A percentile compares a stretch with the other conserved stretches of the same genome.
Conservation (phyloP, 2,329 filamentous ascomycete species). For the Domatiomyces catenatus region DNA sequence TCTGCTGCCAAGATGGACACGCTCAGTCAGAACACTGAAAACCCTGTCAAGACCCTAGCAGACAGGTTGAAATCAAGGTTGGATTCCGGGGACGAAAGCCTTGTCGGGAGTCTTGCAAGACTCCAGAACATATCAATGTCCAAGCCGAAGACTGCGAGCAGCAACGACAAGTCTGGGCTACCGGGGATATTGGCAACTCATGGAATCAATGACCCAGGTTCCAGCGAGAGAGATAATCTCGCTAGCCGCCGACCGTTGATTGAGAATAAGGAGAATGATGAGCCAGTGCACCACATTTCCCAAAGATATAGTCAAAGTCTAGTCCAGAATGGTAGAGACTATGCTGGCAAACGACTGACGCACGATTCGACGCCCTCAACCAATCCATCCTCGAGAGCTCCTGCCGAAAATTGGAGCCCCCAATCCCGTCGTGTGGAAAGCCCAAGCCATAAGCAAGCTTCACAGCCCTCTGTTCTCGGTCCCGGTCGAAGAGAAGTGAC, state of each 20-base stretch:
- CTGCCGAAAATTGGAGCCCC: slow-evolving; percentile 5
- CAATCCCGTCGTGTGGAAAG: slow-evolving; percentile 4
- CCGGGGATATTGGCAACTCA: neutral
- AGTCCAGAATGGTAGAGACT: neutral
- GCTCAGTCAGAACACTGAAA: neutral
- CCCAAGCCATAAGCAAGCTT: neutral
- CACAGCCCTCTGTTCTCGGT: neutral
- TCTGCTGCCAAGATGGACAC: neutral
- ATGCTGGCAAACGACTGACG: neutral
- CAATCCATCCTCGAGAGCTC: slow-evolving; percentile 4
- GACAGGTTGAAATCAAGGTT: neutral
- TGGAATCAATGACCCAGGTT: neutral
- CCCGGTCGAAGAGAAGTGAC: slow-evolving; percentile 2
- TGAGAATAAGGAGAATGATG: neutral
- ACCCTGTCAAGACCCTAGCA: neutral
- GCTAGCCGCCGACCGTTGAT: neutral
- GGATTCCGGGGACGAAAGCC: neutral
- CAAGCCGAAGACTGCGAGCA: neutral
- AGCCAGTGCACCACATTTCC: neutral
- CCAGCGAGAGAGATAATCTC: neutral
- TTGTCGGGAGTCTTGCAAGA: neutral
- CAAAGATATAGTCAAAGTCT: neutral
- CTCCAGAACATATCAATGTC: neutral
- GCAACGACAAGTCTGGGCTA: neutral
- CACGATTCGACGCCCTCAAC: neutral